Evolutionary conservation across 257 asterid species (phyloP), one percentile per base, ranked within the genome.

Genomic region (Lavandula angustifolia): DNA sequence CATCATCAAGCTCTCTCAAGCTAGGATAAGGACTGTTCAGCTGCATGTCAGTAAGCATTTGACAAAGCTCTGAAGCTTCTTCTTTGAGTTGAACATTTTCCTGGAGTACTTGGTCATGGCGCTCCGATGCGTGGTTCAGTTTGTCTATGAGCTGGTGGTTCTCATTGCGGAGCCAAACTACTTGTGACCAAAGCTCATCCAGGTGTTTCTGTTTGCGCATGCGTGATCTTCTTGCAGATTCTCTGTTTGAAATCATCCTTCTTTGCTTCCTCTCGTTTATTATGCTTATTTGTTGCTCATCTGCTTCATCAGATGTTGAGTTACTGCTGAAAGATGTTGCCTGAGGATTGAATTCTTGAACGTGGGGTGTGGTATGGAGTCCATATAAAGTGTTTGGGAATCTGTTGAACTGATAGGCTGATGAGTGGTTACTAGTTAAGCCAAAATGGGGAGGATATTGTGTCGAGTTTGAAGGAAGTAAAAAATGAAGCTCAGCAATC

Each of bases 161-260:
- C 89, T 91, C 98, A 31, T 83, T 84, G 1, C 92, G 75, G 31
- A 91, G 90, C 85, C 88, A 84, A 7, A 84, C 77, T 9, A 91
- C 90, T 70, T 87, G 98, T 3, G 98, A 82, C 92, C 96, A 86
- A 0, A 91, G 96, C 84, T 86, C 98, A 33, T 86, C 96, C 60
- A 91, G 72, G 64, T 88, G 98, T 77, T 79, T 91, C 60, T 88
- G 96, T 71, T 88, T 91, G 13, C 98, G 90, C 98, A 91, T 88
- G 38, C 96, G 95, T 6, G 98, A 91, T 27, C 98, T 11, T 9
- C 96, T 70, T 0, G 98, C 98, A 0, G 98, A 91, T 61, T 91
- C 96, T 44, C 96, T 61, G 75, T 91, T 91, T 1, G 98, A 91
- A 18, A 91, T 86, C 96, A 88, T 91, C 62, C 98, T 74, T 27